These are phyloP conservation scores for Rhodotorula sp. DNA, from an alignment of 1,284 basidiomycete genomes.

Conservation along the genomic window DNA sequence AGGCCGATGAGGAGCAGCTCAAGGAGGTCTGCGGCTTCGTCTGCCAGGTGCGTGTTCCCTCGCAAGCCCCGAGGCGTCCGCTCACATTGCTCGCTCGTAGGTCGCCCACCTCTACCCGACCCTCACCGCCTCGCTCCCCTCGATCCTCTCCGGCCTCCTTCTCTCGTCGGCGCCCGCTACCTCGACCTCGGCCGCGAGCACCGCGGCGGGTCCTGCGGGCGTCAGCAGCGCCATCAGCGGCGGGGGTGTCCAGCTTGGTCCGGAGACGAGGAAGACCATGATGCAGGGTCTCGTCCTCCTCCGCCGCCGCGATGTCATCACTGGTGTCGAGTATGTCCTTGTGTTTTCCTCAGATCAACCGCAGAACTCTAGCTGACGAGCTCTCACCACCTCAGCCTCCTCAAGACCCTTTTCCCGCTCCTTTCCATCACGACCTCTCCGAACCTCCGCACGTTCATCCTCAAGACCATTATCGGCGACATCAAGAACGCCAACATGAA, in stretches of 20 bases:
- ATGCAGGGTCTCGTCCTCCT: constrained; percentile 90
- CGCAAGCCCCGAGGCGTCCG: not conserved
- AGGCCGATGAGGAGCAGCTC: constrained; percentile 74
- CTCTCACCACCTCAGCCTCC: constrained; percentile 61
- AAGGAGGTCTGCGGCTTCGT: constrained; percentile 83
- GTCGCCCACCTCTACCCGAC: constrained; percentile 86
- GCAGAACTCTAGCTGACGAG: not conserved
- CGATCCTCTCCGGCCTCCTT: constrained; percentile 72
- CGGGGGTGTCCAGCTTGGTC: constrained; percentile 45
- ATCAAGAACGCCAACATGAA: constrained; percentile 88
- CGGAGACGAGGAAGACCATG: constrained; percentile 77
- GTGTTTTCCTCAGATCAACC: not conserved
- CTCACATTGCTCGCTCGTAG: constrained; percentile 51
- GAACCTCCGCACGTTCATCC: constrained; percentile 77
- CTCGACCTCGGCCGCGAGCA: constrained; percentile 46
- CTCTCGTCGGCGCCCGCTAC: constrained; percentile 71
- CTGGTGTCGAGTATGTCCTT: constrained; percentile 78
- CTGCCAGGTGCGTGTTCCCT: constrained; percentile 62
- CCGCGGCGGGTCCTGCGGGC: constrained; percentile 11
- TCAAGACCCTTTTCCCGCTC: constrained; percentile 89
- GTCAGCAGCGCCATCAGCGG: constrained; percentile 31
- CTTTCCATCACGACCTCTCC: constrained; percentile 87
- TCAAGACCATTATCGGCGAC: constrained; percentile 94
- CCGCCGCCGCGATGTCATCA: constrained; percentile 87
- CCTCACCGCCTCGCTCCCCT: constrained; percentile 78